Conservation (phyloP, 768 basidiomycete genomes). For the Inosperma sp. region DNA sequence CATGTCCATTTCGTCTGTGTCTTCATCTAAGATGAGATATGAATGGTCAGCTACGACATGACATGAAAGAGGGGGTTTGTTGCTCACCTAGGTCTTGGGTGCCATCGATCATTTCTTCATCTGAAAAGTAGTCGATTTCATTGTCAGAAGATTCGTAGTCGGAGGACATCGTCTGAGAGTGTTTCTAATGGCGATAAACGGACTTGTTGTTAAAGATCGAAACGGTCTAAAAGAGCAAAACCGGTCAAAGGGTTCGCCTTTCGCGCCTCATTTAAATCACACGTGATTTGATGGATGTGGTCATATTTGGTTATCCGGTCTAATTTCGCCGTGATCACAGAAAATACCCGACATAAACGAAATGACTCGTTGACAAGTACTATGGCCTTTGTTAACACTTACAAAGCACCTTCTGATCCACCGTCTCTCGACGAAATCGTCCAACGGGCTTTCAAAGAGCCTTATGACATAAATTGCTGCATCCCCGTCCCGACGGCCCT, state of each 20-base stretch:
- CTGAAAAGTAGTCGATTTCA: constrained; percentile 61
- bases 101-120: constrained; percentile 68
- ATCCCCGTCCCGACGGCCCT: constrained; percentile 36
- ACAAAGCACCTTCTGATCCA: constrained; percentile 11
- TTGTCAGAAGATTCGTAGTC: constrained; percentile 72
- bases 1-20: constrained; percentile 66
- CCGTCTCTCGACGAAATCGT: neutral
- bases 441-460: constrained; percentile 8
- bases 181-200: neutral
- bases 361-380: too few relatives aligned
- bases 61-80: neutral
- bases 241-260: too few relatives aligned
- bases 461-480: constrained; percentile 39
- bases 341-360: too few relatives aligned
- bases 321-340: too few relatives aligned
- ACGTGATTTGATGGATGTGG: too few relatives aligned
- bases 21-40: constrained; percentile 20
- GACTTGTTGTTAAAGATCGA: neutral
- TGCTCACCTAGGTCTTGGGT: constrained; percentile 47
- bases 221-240: too few relatives aligned
- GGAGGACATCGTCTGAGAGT: constrained; percentile 38
- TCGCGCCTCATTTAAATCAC: too few relatives aligned
- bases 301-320: too few relatives aligned
- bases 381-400: constrained; percentile 18
- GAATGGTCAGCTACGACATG: constrained; percentile 6